These are phyloP conservation scores for Chaetomiaceae sp. DNA, from an alignment of 2,329 filamentous ascomycete genomes.

Conservation along the genomic window DNA sequence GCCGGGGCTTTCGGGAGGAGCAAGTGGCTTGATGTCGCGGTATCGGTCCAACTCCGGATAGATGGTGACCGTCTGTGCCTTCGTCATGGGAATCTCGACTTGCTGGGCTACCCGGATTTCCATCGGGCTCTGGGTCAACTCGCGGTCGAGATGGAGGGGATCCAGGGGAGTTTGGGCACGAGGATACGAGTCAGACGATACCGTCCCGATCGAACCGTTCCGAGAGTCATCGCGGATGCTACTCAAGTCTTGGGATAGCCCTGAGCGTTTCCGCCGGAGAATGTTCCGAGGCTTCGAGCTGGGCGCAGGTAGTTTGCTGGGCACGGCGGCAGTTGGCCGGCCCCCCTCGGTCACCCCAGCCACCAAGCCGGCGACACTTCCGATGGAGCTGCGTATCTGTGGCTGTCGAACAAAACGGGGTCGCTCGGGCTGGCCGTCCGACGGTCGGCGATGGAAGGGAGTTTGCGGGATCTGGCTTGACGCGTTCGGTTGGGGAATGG, in stretches of 20 bases:
- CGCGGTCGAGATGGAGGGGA: slow-evolving; percentile 36
- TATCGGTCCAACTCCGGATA: slow-evolving; percentile 60
- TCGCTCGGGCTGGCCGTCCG: slow-evolving; percentile 25
- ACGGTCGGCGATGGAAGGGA: slow-evolving; percentile 27
- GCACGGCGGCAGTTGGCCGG: slow-evolving; percentile 31
- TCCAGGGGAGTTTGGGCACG: slow-evolving; percentile 35
- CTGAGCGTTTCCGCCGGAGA: slow-evolving; percentile 45
- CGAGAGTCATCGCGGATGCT: slow-evolving; percentile 31
- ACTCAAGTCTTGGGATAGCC: slow-evolving; percentile 35
- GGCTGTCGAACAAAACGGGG: slow-evolving; percentile 38
- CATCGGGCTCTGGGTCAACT: slow-evolving; percentile 38
- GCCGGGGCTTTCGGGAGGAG: slow-evolving; percentile 29
- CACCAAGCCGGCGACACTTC: slow-evolving; percentile 28
- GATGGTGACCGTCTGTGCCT: slow-evolving; percentile 39
- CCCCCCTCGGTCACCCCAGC: slow-evolving; percentile 28
- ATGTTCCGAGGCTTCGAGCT: slow-evolving; percentile 35
- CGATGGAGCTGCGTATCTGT: slow-evolving; percentile 37
- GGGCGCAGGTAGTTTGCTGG: slow-evolving; percentile 29
- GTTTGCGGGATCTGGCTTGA: slow-evolving; percentile 36
- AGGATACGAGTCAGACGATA: slow-evolving; percentile 35
- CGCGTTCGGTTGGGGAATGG: slow-evolving; percentile 23
- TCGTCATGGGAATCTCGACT: slow-evolving; percentile 35
- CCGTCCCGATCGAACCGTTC: slow-evolving; percentile 33
- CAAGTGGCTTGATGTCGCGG: slow-evolving; percentile 39
- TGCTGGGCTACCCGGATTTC: slow-evolving; percentile 38